Conservation (phyloP, 352 stramenopile species). For the Phytophthora ohioensis region DNA sequence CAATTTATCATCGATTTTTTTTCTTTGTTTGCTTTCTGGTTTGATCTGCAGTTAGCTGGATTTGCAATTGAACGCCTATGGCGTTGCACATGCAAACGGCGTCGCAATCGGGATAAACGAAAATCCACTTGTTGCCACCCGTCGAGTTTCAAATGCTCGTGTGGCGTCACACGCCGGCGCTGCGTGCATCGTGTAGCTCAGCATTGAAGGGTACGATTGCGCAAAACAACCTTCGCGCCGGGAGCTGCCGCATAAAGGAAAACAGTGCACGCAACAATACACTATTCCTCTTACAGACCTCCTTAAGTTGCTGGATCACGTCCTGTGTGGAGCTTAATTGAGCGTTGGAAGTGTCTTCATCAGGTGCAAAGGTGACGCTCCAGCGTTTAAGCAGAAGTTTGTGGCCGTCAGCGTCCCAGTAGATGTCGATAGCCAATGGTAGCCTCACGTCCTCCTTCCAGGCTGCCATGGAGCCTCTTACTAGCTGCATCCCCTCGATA, state of each 20-base stretch:
- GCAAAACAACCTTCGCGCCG: slow-evolving; percentile 70
- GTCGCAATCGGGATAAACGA: slow-evolving; percentile 83
- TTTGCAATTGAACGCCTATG: no score
- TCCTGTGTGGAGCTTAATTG: slow-evolving; percentile 53
- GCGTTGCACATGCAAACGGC: slow-evolving; percentile 50
- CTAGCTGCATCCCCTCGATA: slow-evolving; percentile 77
- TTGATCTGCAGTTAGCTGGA: no score
- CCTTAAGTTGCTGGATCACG: slow-evolving; percentile 83
- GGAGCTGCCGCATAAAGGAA: slow-evolving; percentile 80
- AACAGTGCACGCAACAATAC: slow-evolving; percentile 78
- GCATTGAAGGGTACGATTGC: slow-evolving; percentile 68
- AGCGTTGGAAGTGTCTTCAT: slow-evolving; percentile 23
- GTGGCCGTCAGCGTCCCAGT: slow-evolving; percentile 55
- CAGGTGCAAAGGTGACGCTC: slow-evolving; percentile 57
- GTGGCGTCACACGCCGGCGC: slow-evolving; percentile 29
- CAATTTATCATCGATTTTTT: no score
- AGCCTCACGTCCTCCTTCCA: slow-evolving; percentile 81
- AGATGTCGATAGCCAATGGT: slow-evolving; percentile 78
- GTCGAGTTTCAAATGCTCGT: slow-evolving; percentile 47
- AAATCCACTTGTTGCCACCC: slow-evolving; percentile 63
- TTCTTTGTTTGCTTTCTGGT: no score
- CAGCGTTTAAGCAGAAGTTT: slow-evolving; percentile 81
- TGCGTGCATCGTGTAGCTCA: slow-evolving; percentile 70
- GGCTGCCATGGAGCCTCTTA: slow-evolving; percentile 75
- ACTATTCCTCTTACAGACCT: slow-evolving; percentile 83